phyloP scores from a whole-genome alignment of 371 early-diverging fungal species.

The Mucor circinelloides region DNA sequence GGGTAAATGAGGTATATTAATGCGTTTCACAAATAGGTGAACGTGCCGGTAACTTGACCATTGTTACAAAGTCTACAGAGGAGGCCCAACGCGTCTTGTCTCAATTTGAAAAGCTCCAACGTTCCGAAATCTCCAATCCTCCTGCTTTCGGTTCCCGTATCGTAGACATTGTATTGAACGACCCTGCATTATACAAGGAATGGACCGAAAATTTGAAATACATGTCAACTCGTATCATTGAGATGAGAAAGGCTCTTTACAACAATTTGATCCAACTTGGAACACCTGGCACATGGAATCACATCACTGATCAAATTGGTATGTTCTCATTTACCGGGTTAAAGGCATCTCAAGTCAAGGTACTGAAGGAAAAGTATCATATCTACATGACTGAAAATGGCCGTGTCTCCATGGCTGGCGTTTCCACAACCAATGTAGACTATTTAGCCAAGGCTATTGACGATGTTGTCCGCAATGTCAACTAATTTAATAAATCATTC shows the following conservation, averaged over 20 bases:
- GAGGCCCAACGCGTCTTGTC: conserved; percentile 64
- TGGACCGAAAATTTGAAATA: conserved; percentile 80
- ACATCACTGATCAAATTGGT: conserved; percentile 97
- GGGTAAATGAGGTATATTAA: background rate
- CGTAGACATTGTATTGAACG: conserved; percentile 83
- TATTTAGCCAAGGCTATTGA: conserved; percentile 84
- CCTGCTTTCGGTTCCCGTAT: conserved; percentile 91
- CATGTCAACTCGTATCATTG: conserved; percentile 90
- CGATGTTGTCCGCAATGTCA: conserved; percentile 68
- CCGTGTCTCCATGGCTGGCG: conserved; percentile 94
- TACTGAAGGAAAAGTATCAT: conserved; percentile 83
- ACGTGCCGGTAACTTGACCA: conserved; percentile 85
- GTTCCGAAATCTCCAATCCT: conserved; percentile 89
- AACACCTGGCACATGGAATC: conserved; percentile 95
- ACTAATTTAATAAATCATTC: background rate
- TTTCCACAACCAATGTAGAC: conserved; percentile 82
- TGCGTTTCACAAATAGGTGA: conserved; percentile 61
- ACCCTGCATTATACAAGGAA: conserved; percentile 75
- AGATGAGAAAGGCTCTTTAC: conserved; percentile 78
- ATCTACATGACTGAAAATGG: conserved; percentile 94
- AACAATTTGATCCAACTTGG: conserved; percentile 64
- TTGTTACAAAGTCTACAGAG: conserved; percentile 63
- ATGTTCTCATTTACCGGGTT: conserved; percentile 99
- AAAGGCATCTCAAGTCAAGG: conserved; percentile 78
- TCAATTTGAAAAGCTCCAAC: conserved; percentile 82